Evolutionary conservation across 1,284 basidiomycete species (phyloP).

Genomic region (Heterobasidion parviporum): DNA sequence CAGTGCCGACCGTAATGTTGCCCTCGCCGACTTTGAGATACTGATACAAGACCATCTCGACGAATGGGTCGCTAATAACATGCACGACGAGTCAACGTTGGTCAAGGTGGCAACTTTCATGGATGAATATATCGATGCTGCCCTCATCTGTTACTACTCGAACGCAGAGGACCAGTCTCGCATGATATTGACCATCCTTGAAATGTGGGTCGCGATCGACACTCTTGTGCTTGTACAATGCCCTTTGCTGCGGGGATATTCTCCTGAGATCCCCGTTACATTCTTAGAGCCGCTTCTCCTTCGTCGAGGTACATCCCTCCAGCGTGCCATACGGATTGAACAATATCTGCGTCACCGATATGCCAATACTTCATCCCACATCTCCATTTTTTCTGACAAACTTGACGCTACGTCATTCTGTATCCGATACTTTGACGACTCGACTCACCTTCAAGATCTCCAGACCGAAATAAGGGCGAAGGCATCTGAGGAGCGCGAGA

Average conservation of each 20-base stretch:
- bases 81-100: too few species aligned
- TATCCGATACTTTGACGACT: slow-evolving; percentile 4
- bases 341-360: slow-evolving; percentile 24
- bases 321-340: slow-evolving; percentile 18
- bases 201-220: slow-evolving; percentile 39
- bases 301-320: slow-evolving; percentile 18
- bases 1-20: too few species aligned
- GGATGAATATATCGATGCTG: too few species aligned
- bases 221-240: slow-evolving; percentile 20
- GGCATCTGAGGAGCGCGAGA: background rate
- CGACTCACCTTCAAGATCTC: slow-evolving; percentile 1
- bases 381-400: slow-evolving; percentile 18
- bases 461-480: slow-evolving; percentile 17
- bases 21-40: too few species aligned
- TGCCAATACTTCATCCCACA: slow-evolving; percentile 1
- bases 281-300: slow-evolving; percentile 33
- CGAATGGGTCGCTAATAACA: too few species aligned
- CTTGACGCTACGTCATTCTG: slow-evolving; percentile 1
- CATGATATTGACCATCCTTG: slow-evolving; percentile 32
- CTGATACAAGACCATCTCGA: too few species aligned
- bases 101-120: too few species aligned
- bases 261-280: slow-evolving; percentile 31
- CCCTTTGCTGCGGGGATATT: slow-evolving; percentile 31
- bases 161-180: slow-evolving; percentile 34
- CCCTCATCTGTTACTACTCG: too few species aligned